Evolutionary conservation across 176 grass and related monocot species (phyloP), one percentile per base, ranked within the genome.

Genomic region (Raddia guianensis): DNA sequence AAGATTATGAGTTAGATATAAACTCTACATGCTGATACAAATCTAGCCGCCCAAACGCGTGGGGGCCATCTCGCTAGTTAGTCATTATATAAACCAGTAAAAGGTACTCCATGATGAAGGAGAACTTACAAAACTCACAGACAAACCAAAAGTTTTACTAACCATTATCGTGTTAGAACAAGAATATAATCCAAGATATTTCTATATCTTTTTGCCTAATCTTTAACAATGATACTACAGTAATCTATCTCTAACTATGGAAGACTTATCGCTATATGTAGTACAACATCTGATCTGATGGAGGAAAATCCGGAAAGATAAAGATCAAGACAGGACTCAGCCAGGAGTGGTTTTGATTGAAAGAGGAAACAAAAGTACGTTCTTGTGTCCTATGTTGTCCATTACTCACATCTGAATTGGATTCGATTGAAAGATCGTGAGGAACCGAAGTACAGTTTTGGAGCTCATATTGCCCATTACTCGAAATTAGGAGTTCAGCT

Each of bases 341-440:
- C 27, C 27, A 27, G 27, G 27, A 27, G 27, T 62, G 27, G 45
- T 80, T 80, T 48, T 14, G 12, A 55, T 58, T 54, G 20, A n/a
- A 70, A 42, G 34, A 63, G 53, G 67, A 15, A 72, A 74, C 1
- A 16, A 57, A 32, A 64, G 60, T 10, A 47, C 5, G 52, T 10
- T 16, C 5, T 18, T 49, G 19, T 8, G 44, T 14, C 9, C 20
- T 35, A 42, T 16, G 33, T 35, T 63, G 16, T 15, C 10, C 56
- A 63, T 49, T 67, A 59, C 42, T 59, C 55, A 12, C 49, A 76
- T 70, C 55, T 56, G 8, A 62, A 52, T 32, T 40, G 49, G 45
- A 84, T 84, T 37, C 27, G 12, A 64, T 58, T 54, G 20, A 44
- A 78, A 42, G 9, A 63, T 34, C 18, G 56, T 20, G 37, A 56